Base-by-base conservation (phyloP, 176 grass and related monocot species). In the Stipa capillata region DNA sequence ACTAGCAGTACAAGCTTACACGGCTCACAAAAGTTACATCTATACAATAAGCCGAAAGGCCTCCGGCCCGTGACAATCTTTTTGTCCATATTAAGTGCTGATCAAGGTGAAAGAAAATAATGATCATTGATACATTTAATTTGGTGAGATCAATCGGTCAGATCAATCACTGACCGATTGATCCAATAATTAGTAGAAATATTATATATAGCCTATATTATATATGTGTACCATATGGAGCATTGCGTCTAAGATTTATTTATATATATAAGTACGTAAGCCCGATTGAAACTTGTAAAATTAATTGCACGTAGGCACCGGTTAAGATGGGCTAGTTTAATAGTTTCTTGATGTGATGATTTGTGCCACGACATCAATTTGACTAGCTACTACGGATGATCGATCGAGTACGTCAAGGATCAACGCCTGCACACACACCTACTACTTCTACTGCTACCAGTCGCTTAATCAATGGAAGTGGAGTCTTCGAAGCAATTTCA, bases 401-500 rank as follows among this genome's bases (percentile, higher is more conserved):
- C 4, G 3, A 23, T 23, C 36, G 18, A 34, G 31, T 24, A 58
- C 76, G 68, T 84, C 81, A 88, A 75, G 41, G 31, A 80, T 80
- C 69, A 84, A 84, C 13, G 49, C 86, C 43, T 73, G n/a, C n/a
- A 74, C 42, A 8, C 39, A 43, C 4, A 88, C 59, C 67, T 79
- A 79, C 71, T 69, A 39, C 73, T 58, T 69, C 41, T 28, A 72
- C 68, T 73, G 69, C 66, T 58, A 57, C 69, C 60, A 23, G 21
- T 37, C 32, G 44, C 77, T 56, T 84, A 88, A 74, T 80, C 69
- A 69, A 88, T 84, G 35, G 69, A 80, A 21, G 76, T 35, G 43
- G 67, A 84, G 76, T 29, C 86, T 67, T 84, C 76, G 53, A 88
- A 84, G 86, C 86, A 88, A 88, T 84, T 82, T 69, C 86, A 29